Percentiles rank a stretch among this genome's conserved stretches.
phyloP scores from a whole-genome alignment of 148 eudicot genomes.

The Vaccinium corymbosum region DNA sequence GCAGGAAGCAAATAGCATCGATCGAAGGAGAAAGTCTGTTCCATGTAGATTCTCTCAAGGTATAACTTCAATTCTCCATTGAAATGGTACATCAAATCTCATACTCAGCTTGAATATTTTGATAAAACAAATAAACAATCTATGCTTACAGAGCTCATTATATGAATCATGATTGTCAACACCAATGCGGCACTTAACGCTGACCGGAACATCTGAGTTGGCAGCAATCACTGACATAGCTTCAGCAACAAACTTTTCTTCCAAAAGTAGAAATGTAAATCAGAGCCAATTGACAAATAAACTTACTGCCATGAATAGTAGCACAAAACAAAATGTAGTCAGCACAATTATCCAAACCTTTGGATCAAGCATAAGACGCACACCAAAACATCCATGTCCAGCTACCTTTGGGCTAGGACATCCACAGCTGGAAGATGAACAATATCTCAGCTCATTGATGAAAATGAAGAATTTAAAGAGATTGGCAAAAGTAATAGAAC shows the following conservation, averaged over 20 bases:
- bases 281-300: slow-evolving; percentile 27
- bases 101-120: not conserved
- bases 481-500: slow-evolving; percentile 25
- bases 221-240: slow-evolving; percentile 97
- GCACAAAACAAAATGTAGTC: not conserved
- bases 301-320: not conserved
- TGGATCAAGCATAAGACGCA: slow-evolving; percentile 91
- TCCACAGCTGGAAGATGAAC: slow-evolving; percentile 65
- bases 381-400: slow-evolving; percentile 98
- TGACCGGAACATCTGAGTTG: slow-evolving; percentile 84
- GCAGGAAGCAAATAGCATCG: not conserved
- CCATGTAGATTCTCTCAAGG: not conserved
- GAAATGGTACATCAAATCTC: not conserved
- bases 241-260: slow-evolving; percentile 97
- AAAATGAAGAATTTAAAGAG: slow-evolving; percentile 11
- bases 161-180: slow-evolving; percentile 94
- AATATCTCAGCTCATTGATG: slow-evolving; percentile 16
- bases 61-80: not conserved
- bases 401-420: slow-evolving; percentile 96
- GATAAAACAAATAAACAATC: not conserved
- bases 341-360: slow-evolving; percentile 47
- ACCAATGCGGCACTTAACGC: slow-evolving; percentile 95
- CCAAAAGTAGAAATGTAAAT: slow-evolving; percentile 30
- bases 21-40: not conserved
- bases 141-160: slow-evolving; percentile 80